Evolutionary conservation across 495 filamentous ascomycete genomes (phyloP).

Genomic region (Hyaloscypha bicolor): DNA sequence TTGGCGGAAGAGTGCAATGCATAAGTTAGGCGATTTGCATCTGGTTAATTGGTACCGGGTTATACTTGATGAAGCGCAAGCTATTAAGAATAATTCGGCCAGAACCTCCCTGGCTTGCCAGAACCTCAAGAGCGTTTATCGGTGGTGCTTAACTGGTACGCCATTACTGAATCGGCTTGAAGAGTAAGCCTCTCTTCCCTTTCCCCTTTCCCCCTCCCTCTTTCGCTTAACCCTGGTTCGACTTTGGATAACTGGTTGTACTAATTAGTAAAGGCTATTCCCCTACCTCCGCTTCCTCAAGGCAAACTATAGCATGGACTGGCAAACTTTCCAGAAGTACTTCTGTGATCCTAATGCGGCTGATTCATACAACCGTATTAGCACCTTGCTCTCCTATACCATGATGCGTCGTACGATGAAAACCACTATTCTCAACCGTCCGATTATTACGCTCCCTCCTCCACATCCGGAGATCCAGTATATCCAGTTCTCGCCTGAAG

Average conservation of each 20-base stretch:
- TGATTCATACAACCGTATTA: conserved; percentile 41
- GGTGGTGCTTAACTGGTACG: conserved; percentile 66
- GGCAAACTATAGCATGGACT: conserved; percentile 45
- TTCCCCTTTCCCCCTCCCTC: not conserved
- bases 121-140: conserved; percentile 50
- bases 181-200: conserved; percentile 30
- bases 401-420: conserved; percentile 57
- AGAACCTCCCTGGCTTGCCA: conserved; percentile 56
- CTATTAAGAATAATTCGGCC: conserved; percentile 59
- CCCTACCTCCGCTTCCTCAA: conserved; percentile 63
- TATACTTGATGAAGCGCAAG: conserved; percentile 87
- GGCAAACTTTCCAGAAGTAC: conserved; percentile 48
- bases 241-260: conserved; percentile 20
- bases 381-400: conserved; percentile 44
- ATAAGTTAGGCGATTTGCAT: conserved; percentile 70
- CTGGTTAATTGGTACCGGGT: conserved; percentile 81
- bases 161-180: conserved; percentile 53
- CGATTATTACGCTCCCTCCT: conserved; percentile 58
- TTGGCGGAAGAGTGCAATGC: conserved; percentile 62
- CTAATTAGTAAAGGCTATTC: conserved; percentile 49
- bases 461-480: conserved; percentile 30
- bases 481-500: conserved; percentile 33
- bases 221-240: conserved; percentile 17
- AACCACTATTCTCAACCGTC: conserved; percentile 53
- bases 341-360: conserved; percentile 43